A percentile compares a stretch with the other conserved stretches of the same genome.
These are phyloP conservation scores for Eucalyptus decipiens DNA, from an alignment of 345 rosid genomes.

Conservation along the genomic window DNA sequence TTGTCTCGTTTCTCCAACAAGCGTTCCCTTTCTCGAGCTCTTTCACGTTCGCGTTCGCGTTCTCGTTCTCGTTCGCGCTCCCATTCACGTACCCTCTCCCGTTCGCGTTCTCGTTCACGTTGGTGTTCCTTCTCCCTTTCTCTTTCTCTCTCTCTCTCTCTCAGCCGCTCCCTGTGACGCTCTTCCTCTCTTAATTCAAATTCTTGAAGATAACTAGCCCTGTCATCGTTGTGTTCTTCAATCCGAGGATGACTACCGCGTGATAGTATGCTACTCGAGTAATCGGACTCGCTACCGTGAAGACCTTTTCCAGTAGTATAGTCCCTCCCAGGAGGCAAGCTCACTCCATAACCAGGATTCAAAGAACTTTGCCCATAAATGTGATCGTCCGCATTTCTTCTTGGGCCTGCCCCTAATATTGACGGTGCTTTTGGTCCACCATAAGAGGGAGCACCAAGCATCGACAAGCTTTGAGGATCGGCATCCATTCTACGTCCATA, in stretches of 20 bases:
- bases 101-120: conserved; percentile 27
- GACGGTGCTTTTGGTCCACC: conserved; percentile 67
- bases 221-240: conserved; percentile 79
- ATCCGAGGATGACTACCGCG: conserved; percentile 44
- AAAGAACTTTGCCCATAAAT: conserved; percentile 52
- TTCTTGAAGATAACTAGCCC: conserved; percentile 89
- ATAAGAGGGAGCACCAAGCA: conserved; percentile 55
- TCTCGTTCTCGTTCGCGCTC: conserved; percentile 3
- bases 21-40: conserved; percentile 34
- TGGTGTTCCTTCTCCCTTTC: conserved; percentile 46
- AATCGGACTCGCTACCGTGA: conserved; percentile 61
- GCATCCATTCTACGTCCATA: conserved; percentile 77
- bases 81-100: conserved; percentile 32
- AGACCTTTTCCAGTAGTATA: conserved; percentile 86
- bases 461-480: conserved; percentile 55
- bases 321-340: conserved; percentile 98
- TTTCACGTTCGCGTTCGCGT: conserved; percentile 30
- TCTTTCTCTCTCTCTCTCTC: conserved; percentile 74
- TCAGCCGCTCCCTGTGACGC: conserved; percentile 64
- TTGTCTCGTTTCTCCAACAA: conserved; percentile 61
- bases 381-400: conserved; percentile 73
- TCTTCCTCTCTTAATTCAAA: conserved; percentile 94
- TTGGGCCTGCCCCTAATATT: conserved; percentile 85
- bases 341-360: conserved; percentile 97
- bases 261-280: conserved; percentile 35